These are phyloP conservation scores for Ophiocordyceps australis DNA, from an alignment of 2,329 filamentous ascomycete genomes.

Conservation along the genomic window DNA sequence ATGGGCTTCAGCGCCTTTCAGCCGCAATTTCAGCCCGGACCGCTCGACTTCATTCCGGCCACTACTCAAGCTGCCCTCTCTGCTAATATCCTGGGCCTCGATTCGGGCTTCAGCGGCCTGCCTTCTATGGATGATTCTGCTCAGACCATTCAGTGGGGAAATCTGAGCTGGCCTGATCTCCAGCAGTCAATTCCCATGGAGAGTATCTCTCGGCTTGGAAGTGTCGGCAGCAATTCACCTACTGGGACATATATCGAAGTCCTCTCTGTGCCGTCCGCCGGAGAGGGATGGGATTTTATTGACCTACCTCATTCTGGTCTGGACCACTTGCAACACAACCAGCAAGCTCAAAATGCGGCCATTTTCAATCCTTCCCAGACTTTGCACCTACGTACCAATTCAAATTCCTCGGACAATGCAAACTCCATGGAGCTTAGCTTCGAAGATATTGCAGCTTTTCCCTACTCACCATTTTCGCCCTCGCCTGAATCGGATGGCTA, in stretches of 20 bases:
- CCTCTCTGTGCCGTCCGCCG: slow-evolving; percentile 64
- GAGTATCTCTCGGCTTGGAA: slow-evolving; percentile 18
- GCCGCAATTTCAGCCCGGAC: slow-evolving; percentile 31
- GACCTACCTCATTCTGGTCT: slow-evolving; percentile 52
- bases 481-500: slow-evolving; percentile 66
- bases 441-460: slow-evolving; percentile 56
- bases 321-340: slow-evolving; percentile 38
- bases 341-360: slow-evolving; percentile 36
- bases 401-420: slow-evolving; percentile 64
- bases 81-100: slow-evolving; percentile 42
- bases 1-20: slow-evolving; percentile 35
- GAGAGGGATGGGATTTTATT: slow-evolving; percentile 74
- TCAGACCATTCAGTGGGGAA: slow-evolving; percentile 40
- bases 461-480: slow-evolving; percentile 66
- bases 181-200: slow-evolving; percentile 40
- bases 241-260: slow-evolving; percentile 58
- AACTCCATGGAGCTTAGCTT: slow-evolving; percentile 58
- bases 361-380: slow-evolving; percentile 91
- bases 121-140: slow-evolving; percentile 35
- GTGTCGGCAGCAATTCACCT: slow-evolving; percentile 25
- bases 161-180: slow-evolving; percentile 59
- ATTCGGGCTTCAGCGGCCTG: slow-evolving; percentile 41
- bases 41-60: slow-evolving; percentile 42
- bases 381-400: slow-evolving; percentile 71
- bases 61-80: slow-evolving; percentile 47